These are phyloP conservation scores for Phytophthora colocasiae DNA, from an alignment of 352 stramenopile species.

Conservation along the genomic window DNA sequence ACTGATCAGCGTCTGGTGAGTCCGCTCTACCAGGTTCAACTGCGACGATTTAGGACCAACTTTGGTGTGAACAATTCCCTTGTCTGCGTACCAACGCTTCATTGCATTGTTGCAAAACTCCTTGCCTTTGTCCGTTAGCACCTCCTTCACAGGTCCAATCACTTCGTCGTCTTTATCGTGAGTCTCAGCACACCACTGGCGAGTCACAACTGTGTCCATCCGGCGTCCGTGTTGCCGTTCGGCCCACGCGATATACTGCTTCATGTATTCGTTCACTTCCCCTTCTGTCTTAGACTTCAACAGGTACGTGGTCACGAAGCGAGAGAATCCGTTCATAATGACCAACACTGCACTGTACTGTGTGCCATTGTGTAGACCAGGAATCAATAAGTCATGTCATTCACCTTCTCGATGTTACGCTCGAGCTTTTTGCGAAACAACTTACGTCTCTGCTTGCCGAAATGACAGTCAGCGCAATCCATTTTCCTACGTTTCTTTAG, in stretches of 20 bases:
- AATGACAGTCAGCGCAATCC: slow-evolving; percentile 17
- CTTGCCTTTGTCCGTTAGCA: slow-evolving; percentile 17
- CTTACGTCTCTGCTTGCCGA: slow-evolving; percentile 20
- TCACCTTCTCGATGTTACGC: not conserved
- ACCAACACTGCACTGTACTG: slow-evolving; percentile 8
- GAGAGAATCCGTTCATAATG: slow-evolving; percentile 15
- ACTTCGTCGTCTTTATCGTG: not conserved
- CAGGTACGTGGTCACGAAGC: slow-evolving; percentile 11
- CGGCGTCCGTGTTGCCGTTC: not conserved
- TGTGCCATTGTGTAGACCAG: slow-evolving; percentile 7
- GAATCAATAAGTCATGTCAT: slow-evolving; percentile 29
- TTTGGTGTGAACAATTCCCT: slow-evolving; percentile 7
- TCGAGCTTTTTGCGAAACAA: slow-evolving; percentile 14
- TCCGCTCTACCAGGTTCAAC: slow-evolving; percentile 12
- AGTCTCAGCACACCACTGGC: not conserved
- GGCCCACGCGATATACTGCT: slow-evolving; percentile 1
- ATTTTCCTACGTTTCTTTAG: slow-evolving; percentile 14
- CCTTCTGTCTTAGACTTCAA: slow-evolving; percentile 6
- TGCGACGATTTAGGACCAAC: slow-evolving; percentile 9
- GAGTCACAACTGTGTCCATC: not conserved
- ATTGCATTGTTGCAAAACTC: slow-evolving; percentile 19
- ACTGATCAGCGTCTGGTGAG: slow-evolving; percentile 10
- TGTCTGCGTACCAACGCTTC: not conserved
- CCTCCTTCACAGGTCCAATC: not conserved
- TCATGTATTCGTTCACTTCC: slow-evolving; percentile 6